A percentile compares a stretch with the other conserved stretches of the same genome.
Conservation (phyloP, 2,329 filamentous ascomycete genomes). For the Teratosphaeria epicoccoides region DNA sequence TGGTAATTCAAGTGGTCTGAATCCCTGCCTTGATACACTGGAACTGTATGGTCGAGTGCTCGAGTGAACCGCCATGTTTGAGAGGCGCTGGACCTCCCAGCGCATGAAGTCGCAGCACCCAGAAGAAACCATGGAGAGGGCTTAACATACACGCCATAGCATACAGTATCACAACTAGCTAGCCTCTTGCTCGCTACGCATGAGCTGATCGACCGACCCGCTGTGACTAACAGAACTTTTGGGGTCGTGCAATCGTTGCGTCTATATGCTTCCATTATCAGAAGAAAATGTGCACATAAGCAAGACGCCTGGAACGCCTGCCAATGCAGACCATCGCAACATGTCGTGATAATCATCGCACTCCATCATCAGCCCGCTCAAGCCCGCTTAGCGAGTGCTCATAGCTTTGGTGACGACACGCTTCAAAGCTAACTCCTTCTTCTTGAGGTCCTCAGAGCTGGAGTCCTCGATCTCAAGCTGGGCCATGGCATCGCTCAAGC, state of each 20-base stretch:
- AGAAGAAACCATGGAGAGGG: neutral
- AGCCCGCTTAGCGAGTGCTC: slow-evolving; percentile 1
- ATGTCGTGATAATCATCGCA: neutral
- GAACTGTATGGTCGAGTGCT: no score
- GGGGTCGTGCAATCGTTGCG: neutral
- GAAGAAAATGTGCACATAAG: neutral
- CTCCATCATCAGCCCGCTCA: neutral
- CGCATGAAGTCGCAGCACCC: neutral
- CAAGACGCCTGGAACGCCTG: neutral
- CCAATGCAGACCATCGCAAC: neutral
- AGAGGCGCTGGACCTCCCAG: no score
- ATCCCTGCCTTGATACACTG: no score
- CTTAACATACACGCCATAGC: neutral
- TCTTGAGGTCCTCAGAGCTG: slow-evolving; percentile 88
- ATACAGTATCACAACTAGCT: neutral
- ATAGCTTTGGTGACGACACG: slow-evolving; percentile 83
- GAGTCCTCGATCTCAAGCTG: slow-evolving; percentile 94
- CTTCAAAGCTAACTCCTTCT: slow-evolving; percentile 99
- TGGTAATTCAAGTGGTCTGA: no score
- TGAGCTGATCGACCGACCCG: neutral
- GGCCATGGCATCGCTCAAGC: slow-evolving; percentile 93
- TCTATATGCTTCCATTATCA: neutral
- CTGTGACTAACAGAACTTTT: neutral
- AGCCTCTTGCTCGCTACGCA: neutral
- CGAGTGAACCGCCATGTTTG: no score